Evolutionary conservation across 192 early-diverging fungal species (phyloP), one percentile per base, ranked within the genome.

Genomic region (Rhizoclosmatium sp.): DNA sequence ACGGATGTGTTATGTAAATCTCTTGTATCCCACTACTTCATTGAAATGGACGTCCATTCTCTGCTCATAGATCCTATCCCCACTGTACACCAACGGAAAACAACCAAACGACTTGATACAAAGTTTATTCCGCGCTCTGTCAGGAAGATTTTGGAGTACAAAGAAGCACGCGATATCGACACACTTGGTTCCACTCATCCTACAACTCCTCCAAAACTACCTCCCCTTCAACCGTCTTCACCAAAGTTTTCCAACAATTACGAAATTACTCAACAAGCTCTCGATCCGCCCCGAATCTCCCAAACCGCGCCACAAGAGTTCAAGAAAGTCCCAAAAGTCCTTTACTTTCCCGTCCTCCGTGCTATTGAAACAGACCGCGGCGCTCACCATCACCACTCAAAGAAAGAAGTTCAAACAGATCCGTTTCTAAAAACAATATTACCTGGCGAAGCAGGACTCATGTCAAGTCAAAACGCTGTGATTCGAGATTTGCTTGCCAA

Each of bases 391-490:
- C 44, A 66, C n/a, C 75, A 76, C 44, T 4, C 4, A 14, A 3
- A 14, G 23, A 9, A 47, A 7, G 75, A 76, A 76, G 75, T 76
- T 45, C 31, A 4, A 40, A 40, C 21, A 3, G 75, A 76, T 40
- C 75, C 75, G 10, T 76, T 76, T 23, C 41, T 76, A 23, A 76
- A 76, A 56, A 23, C 31, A 10, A 12, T 59, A 39, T 47, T 76
- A 10, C 75, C 75, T 0, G 75, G 75, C n/a, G 75, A 76, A 47
- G 75, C 64, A 2, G 75, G 75, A 4, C 49, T 76, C 49, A 23
- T 76, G 61, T 7, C 9, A 7, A 56, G 16, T 12, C 75, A 76
- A 39, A 54, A 12, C 5, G 10, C 9, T 7, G 64, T 76, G 2
- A 12, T 76, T 4, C 46, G 49, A 23, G 16, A 41, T 21, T 48